These are phyloP conservation scores for Antrodiella citrinella DNA, from an alignment of 768 basidiomycete species.

Conservation along the genomic window DNA sequence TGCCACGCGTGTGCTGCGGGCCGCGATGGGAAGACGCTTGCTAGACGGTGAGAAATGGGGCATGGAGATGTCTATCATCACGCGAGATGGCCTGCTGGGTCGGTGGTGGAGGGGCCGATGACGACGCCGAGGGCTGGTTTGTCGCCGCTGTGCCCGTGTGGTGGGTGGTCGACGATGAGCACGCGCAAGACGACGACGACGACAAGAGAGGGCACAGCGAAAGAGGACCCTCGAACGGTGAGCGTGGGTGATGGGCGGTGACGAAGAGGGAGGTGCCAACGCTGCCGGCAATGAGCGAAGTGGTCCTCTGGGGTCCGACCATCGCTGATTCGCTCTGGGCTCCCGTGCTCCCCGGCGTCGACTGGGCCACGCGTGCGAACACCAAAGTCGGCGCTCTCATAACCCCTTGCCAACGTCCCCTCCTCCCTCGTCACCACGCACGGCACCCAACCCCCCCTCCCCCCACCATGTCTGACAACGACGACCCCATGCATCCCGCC, in stretches of 20 bases:
- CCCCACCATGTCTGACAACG: slow-evolving; percentile 15
- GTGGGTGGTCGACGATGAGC: slow-evolving; percentile 3
- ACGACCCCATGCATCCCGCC: slow-evolving; percentile 19
- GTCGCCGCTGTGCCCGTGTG: too few species aligned
- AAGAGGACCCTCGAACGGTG: slow-evolving; percentile 14
- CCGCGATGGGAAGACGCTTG: neutral
- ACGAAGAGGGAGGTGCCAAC: slow-evolving; percentile 25
- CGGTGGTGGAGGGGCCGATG: neutral
- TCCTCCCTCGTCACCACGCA: slow-evolving; percentile 23
- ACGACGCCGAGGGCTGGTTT: too few species aligned
- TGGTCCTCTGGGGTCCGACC: too few species aligned
- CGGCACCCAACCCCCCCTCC: slow-evolving; percentile 11
- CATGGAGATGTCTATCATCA: too few species aligned
- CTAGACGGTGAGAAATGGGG: too few species aligned
- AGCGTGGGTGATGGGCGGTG: slow-evolving; percentile 29
- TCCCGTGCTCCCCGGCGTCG: slow-evolving; percentile 24
- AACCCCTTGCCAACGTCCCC: slow-evolving; percentile 27
- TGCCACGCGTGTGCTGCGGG: slow-evolving; percentile 1
- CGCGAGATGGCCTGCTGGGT: neutral
- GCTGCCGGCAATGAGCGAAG: too few species aligned
- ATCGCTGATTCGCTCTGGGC: too few species aligned
- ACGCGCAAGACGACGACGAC: slow-evolving; percentile 5
- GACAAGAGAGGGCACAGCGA: slow-evolving; percentile 6
- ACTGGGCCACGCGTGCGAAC: slow-evolving; percentile 31
- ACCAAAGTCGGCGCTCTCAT: slow-evolving; percentile 23